Conservation (phyloP, 1,284 basidiomycete genomes). For the Inonotus obliquus region DNA sequence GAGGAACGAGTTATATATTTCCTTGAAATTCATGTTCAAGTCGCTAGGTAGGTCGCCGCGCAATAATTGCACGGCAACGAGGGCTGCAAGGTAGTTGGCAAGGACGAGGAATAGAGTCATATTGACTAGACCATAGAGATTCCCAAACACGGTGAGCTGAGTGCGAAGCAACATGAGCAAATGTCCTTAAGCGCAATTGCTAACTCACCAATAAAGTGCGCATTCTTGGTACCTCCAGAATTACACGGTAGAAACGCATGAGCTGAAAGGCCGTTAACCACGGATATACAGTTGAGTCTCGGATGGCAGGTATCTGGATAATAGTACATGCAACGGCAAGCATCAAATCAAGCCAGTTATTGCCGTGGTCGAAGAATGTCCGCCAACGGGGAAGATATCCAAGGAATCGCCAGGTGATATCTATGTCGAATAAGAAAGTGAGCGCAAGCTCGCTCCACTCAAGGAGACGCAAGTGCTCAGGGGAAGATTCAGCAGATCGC, state of each 20-base stretch:
- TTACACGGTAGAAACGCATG: slow-evolving; percentile 89
- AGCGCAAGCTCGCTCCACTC: slow-evolving; percentile 75
- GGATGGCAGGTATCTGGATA: slow-evolving; percentile 84
- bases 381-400: slow-evolving; percentile 82
- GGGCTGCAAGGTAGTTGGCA: slow-evolving; percentile 83
- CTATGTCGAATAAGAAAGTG: slow-evolving; percentile 83
- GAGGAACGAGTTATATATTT: slow-evolving; percentile 86
- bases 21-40: slow-evolving; percentile 76
- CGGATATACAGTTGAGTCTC: slow-evolving; percentile 62
- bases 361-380: slow-evolving; percentile 62
- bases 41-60: slow-evolving; percentile 72
- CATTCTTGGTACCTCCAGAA: slow-evolving; percentile 86
- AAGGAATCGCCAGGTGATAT: slow-evolving; percentile 78
- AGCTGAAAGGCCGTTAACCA: slow-evolving; percentile 95
- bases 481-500: slow-evolving; percentile 52
- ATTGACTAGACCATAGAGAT: slow-evolving; percentile 88
- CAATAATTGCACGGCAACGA: slow-evolving; percentile 73
- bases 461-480: slow-evolving; percentile 43
- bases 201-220: slow-evolving; percentile 70
- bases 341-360: slow-evolving; percentile 79
- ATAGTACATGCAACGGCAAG: slow-evolving; percentile 78
- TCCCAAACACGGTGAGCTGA: slow-evolving; percentile 88
- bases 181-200: background rate
- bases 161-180: slow-evolving; percentile 19
- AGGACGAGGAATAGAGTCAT: slow-evolving; percentile 92